phyloP scores from a whole-genome alignment of 2,329 filamentous ascomycete genomes.

The Botrytis elliptica region DNA sequence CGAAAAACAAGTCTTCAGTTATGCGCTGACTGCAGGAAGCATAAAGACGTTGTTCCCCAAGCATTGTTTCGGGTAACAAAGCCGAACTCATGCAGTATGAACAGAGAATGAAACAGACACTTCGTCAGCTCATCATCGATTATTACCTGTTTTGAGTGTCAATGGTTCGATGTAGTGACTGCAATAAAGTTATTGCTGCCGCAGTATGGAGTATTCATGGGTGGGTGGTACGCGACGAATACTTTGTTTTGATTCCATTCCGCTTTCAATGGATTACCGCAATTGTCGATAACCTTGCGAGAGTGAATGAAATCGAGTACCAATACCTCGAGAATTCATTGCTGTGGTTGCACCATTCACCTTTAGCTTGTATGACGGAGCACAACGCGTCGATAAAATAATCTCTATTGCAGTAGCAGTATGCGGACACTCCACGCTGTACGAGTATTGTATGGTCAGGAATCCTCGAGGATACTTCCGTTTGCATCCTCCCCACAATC shows the following conservation, averaged over 20 bases:
- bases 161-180: background rate
- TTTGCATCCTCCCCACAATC: background rate
- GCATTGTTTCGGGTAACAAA: background rate
- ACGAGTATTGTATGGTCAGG: background rate
- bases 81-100: background rate
- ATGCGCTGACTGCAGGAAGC: constrained; percentile 13
- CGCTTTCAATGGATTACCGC: background rate
- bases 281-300: background rate
- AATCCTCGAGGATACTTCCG: background rate
- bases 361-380: background rate
- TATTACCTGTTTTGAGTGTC: background rate
- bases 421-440: background rate
- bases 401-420: background rate
- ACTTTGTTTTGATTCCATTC: background rate
- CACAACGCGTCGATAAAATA: background rate
- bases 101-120: background rate
- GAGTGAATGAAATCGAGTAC: background rate
- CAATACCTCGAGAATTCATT: background rate
- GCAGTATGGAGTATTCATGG: background rate
- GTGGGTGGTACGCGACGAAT: background rate
- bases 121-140: background rate
- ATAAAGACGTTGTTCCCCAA: background rate
- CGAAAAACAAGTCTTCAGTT: background rate
- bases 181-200: background rate
- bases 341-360: background rate